phyloP scores from a whole-genome alignment of 495 filamentous ascomycete species.

The Aspergillus taichungensis region DNA sequence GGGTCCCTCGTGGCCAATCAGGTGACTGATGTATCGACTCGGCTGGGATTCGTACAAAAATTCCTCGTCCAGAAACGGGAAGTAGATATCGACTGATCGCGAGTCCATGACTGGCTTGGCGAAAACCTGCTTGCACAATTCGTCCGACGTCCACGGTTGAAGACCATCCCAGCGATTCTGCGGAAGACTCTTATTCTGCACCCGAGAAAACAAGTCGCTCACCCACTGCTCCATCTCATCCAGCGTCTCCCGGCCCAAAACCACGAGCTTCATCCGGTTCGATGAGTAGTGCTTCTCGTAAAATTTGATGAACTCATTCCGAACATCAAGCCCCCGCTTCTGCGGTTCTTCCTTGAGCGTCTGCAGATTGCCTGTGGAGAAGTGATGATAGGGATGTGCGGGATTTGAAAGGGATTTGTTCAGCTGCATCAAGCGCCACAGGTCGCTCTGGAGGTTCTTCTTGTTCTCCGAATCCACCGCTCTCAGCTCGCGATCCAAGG shows the following conservation, averaged over 20 bases:
- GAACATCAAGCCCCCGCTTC: slow-evolving; percentile 73
- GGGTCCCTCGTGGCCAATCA: slow-evolving; percentile 95
- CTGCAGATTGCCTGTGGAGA: slow-evolving; percentile 89
- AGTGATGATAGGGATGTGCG: slow-evolving; percentile 88
- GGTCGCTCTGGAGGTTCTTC: slow-evolving; percentile 95
- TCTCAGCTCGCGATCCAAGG: slow-evolving; percentile 80
- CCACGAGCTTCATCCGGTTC: slow-evolving; percentile 91
- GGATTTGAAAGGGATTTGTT: slow-evolving; percentile 86
- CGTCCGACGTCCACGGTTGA: slow-evolving; percentile 54
- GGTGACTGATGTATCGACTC: slow-evolving; percentile 80
- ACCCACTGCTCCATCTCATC: slow-evolving; percentile 88
- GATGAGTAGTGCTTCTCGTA: slow-evolving; percentile 88
- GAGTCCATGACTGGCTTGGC: slow-evolving; percentile 96
- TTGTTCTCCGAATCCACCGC: slow-evolving; percentile 99
- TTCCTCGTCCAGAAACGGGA: slow-evolving; percentile 88
- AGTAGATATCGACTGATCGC: slow-evolving; percentile 72
- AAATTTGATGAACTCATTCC: slow-evolving; percentile 91
- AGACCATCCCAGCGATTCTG: slow-evolving; percentile 75
- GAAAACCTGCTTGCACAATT: slow-evolving; percentile 75
- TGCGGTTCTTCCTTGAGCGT: slow-evolving; percentile 80
- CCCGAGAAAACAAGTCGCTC: slow-evolving; percentile 70
- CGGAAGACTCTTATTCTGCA: slow-evolving; percentile 76
- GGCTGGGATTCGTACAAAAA: slow-evolving; percentile 73
- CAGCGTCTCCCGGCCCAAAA: slow-evolving; percentile 79
- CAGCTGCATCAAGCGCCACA: slow-evolving; percentile 87